These are phyloP conservation scores for Torrubiella hemipterigena DNA, from an alignment of 2,329 filamentous ascomycete genomes.

Conservation along the genomic window DNA sequence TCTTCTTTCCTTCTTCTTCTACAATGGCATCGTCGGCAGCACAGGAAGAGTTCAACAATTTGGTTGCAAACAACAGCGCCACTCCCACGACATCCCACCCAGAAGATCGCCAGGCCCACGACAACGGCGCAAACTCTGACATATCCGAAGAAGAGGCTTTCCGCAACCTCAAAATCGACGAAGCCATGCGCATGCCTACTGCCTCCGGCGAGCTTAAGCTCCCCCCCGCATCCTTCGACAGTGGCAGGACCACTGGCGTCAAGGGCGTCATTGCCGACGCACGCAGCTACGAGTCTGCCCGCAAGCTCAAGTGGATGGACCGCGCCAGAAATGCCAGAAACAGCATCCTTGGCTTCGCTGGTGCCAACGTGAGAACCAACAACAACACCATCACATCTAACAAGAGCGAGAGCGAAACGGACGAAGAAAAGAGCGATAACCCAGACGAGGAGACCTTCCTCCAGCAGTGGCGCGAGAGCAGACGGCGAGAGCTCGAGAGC, in stretches of 20 bases:
- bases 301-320: conserved; percentile 41
- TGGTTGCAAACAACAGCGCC: conserved; percentile 45
- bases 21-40: conserved; percentile 40
- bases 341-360: conserved; percentile 40
- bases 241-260: conserved; percentile 63
- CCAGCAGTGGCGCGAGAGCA: conserved; percentile 69
- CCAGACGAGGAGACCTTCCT: conserved; percentile 73
- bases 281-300: conserved; percentile 60
- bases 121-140: conserved; percentile 36
- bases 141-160: conserved; percentile 44
- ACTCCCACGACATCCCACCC: conserved; percentile 34
- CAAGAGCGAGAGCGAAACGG: conserved; percentile 32
- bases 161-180: conserved; percentile 44
- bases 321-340: conserved; percentile 39
- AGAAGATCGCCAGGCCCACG: conserved; percentile 43
- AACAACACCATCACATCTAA: conserved; percentile 20
- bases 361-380: conserved; percentile 12
- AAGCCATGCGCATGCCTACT: conserved; percentile 53
- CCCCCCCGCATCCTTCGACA: conserved; percentile 51
- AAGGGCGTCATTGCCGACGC: conserved; percentile 84
- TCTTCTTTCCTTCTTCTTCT: not conserved
- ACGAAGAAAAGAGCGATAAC: conserved; percentile 35
- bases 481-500: conserved; percentile 65
- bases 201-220: conserved; percentile 41
- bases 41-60: conserved; percentile 54